Evolutionary conservation across 176 grass and related monocot species (phyloP).

Genomic region (Aegilops umbellulata): DNA sequence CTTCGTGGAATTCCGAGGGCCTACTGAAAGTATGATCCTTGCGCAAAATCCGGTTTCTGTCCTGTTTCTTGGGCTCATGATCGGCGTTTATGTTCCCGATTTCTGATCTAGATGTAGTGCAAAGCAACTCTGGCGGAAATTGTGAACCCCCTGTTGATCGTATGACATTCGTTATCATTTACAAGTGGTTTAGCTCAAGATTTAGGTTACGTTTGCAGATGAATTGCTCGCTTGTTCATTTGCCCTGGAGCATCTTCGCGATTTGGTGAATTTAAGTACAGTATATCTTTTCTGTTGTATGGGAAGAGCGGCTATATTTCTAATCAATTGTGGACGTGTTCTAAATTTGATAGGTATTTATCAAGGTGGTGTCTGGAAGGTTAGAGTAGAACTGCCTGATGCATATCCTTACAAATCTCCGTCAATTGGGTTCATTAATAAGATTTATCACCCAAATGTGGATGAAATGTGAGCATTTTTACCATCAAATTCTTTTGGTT

Average conservation of each 20-base stretch:
- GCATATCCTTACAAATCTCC: constrained; percentile 97
- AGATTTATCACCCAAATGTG: constrained; percentile 97
- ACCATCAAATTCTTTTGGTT: neutral
- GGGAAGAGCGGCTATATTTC: neutral
- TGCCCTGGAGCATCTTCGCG: neutral
- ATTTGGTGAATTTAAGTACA: neutral
- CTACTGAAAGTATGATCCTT: constrained; percentile 69
- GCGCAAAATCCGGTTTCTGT: neutral
- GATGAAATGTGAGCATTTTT: constrained; percentile 84
- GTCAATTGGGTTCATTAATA: constrained; percentile 90
- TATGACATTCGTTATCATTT: neutral
- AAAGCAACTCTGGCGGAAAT: neutral
- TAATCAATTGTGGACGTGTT: constrained; percentile 20
- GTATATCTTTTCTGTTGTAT: neutral
- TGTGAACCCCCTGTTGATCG: neutral
- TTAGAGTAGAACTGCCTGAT: constrained; percentile 95
- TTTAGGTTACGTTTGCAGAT: constrained; percentile 3
- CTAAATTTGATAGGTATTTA: constrained; percentile 69
- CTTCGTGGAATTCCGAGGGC: constrained; percentile 88
- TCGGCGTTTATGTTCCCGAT: neutral
- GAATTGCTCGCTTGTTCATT: constrained; percentile 8
- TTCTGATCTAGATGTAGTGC: constrained; percentile 32
- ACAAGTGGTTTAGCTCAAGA: neutral
- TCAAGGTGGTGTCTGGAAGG: constrained; percentile 96
- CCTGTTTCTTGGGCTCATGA: neutral